These are phyloP conservation scores for Candida sojae DNA, from an alignment of 1,139 yeast genomes.

Conservation along the genomic window DNA sequence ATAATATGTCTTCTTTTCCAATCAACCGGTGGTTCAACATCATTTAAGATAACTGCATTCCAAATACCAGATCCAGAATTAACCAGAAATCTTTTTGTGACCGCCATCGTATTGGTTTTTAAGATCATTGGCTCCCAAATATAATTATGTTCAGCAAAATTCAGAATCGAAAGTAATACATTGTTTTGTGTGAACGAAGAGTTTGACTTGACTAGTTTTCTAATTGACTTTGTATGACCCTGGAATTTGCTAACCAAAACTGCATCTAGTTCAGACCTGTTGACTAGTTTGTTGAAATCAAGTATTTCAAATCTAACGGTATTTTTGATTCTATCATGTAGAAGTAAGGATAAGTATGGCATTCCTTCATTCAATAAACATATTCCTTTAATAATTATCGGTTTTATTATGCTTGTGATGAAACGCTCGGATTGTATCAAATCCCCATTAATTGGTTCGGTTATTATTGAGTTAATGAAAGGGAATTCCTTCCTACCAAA, in stretches of 20 bases:
- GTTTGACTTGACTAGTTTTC: conserved; percentile 60
- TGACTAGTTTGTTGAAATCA: conserved; percentile 16
- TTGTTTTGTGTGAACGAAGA: conserved; percentile 26
- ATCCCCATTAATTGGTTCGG: conserved; percentile 7
- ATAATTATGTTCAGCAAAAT: conserved; percentile 55
- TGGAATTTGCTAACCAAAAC: conserved; percentile 56
- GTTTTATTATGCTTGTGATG: conserved; percentile 19
- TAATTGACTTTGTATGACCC: conserved; percentile 84
- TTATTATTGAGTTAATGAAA: conserved; percentile 1
- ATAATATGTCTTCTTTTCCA: conserved; percentile 34
- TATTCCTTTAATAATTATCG: conserved; percentile 26
- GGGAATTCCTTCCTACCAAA: conserved; percentile 20
- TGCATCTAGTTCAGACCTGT: conserved; percentile 15
- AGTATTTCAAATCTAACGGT: conserved; percentile 33
- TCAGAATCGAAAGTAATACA: conserved; percentile 41
- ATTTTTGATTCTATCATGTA: conserved; percentile 42
- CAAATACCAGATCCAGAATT: conserved; percentile 25
- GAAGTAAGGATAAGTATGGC: conserved; percentile 24
- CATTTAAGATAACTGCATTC: conserved; percentile 37
- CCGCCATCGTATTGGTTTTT: conserved; percentile 24
- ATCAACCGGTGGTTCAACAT: conserved; percentile 22
- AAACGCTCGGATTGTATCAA: conserved; percentile 17
- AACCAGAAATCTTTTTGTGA: conserved; percentile 39
- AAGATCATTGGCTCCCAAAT: conserved; percentile 60
- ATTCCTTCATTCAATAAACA: conserved; percentile 16